Evolutionary conservation across 2,329 filamentous ascomycete species (phyloP).

Genomic region (Penicillium thymicola): DNA sequence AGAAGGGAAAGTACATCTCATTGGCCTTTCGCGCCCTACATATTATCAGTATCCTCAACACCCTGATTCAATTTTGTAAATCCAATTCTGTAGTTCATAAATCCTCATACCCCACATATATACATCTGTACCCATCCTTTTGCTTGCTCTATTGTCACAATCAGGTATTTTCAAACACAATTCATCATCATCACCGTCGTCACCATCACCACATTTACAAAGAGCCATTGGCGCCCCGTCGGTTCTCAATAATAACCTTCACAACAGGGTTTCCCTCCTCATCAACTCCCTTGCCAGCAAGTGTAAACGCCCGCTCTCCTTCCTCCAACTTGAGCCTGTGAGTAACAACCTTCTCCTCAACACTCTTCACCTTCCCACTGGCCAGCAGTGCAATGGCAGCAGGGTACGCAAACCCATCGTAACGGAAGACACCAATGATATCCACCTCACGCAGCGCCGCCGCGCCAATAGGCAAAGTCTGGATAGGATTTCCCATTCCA

Average conservation of each 20-base stretch:
- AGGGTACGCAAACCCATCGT: slow-evolving; percentile 52
- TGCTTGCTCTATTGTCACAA: slow-evolving; percentile 9
- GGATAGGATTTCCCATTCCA: slow-evolving; percentile 56
- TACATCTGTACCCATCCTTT: neutral
- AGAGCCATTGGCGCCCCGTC: slow-evolving; percentile 10
- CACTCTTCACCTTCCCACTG: slow-evolving; percentile 48
- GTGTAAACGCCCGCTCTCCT: slow-evolving; percentile 51
- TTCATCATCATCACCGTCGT: slow-evolving; percentile 12
- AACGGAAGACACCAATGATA: slow-evolving; percentile 57
- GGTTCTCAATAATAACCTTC: slow-evolving; percentile 49
- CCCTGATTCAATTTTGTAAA: neutral
- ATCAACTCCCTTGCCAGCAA: slow-evolving; percentile 51
- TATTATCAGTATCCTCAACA: neutral
- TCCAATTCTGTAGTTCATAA: neutral
- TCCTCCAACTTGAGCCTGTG: slow-evolving; percentile 49
- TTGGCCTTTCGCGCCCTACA: neutral
- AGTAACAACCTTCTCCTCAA: slow-evolving; percentile 53
- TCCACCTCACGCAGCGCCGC: slow-evolving; percentile 57
- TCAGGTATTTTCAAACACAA: slow-evolving; percentile 20
- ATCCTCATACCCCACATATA: neutral
- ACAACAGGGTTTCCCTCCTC: slow-evolving; percentile 52
- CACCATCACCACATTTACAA: slow-evolving; percentile 6
- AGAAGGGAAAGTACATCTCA: neutral
- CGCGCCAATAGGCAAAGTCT: slow-evolving; percentile 53
- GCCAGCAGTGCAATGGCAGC: slow-evolving; percentile 53